Base-by-base conservation (phyloP, 805 yeast species). In the Barnettozyma pratensis region DNA sequence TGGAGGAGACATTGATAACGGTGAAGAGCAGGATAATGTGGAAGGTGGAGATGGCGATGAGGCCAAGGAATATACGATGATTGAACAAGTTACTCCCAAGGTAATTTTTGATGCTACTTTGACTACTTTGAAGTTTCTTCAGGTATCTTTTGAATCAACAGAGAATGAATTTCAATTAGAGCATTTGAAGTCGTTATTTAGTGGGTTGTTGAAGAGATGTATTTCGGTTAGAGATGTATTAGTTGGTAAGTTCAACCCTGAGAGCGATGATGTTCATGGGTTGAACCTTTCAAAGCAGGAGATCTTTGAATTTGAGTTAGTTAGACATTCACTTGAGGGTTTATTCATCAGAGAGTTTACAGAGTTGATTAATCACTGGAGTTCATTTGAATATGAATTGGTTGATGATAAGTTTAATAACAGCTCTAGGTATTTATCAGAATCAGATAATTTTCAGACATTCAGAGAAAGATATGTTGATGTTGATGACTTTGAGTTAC, bases 11-110 rank as follows among this genome's bases (percentile, higher is more conserved):
- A 53, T 54, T 3, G 40, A 50, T 7, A 46, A 48, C 14, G 49
- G 41, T 19, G 54, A 54, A 30, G 51, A 47, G 25, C 51, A 41
- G 25, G 59, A 55, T 19, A 52, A 47, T 12, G 51, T 42, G 5
- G 55, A 50, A 30, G 54, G 56, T 2, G 35, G 48, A 7, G 46
- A 46, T 19, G 53, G 48, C 5, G 50, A 42, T 26, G 54, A 45
- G 10, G 47, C 42, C 7, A 48, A 47, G 14, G 52, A 50, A n/a
- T 57, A 41, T 35, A 56, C 55, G 31, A 50, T 52, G 43, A 49
- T 46, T n/a, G 65, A 59, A 37, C 64, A 61, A 46, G 47, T 59
- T 5, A 59, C 59, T 1, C 63, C 65, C 6, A 44, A 46, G 6
- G 47, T 54, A 5, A 45, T 61, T 0, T 34, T 61, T 32, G 65